These are phyloP conservation scores for Berberis vulgaris DNA, from an alignment of 164 flowering plant genomes.

Conservation along the genomic window DNA sequence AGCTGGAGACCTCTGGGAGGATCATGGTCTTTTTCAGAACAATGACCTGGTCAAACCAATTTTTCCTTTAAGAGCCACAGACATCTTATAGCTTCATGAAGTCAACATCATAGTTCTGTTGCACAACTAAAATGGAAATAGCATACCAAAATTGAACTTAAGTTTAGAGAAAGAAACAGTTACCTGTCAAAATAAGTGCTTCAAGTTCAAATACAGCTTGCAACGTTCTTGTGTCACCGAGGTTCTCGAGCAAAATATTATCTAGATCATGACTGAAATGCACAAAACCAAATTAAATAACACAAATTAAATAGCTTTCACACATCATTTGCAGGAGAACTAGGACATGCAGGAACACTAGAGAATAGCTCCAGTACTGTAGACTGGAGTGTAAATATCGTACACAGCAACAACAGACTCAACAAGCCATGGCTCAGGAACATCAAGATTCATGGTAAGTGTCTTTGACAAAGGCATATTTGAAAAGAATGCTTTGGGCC, in stretches of 20 bases:
- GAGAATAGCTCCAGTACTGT: background rate
- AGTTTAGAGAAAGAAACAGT: background rate
- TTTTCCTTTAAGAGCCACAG: background rate
- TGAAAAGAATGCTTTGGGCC: constrained; percentile 92
- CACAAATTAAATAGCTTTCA: background rate
- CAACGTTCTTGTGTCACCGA: constrained; percentile 78
- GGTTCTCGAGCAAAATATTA: constrained; percentile 93
- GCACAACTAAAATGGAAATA: background rate
- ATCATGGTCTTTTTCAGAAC: constrained; percentile 95
- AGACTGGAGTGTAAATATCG: constrained; percentile 16
- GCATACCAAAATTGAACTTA: background rate
- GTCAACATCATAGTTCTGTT: background rate
- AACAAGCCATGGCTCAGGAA: constrained; percentile 99
- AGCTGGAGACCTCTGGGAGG: constrained; percentile 95
- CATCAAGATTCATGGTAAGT: constrained; percentile 98
- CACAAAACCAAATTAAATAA: constrained; percentile 11
- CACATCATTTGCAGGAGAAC: background rate
- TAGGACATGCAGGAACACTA: background rate
- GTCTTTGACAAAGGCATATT: constrained; percentile 98
- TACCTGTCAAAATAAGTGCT: constrained; percentile 94
- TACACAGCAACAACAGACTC: constrained; percentile 96
- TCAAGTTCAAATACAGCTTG: constrained; percentile 97
- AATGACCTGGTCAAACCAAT: constrained; percentile 57
- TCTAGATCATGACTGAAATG: constrained; percentile 86
- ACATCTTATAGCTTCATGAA: too few species aligned